Conservation (phyloP, 148 eudicot species). For the Vaccinium myrtillus region DNA sequence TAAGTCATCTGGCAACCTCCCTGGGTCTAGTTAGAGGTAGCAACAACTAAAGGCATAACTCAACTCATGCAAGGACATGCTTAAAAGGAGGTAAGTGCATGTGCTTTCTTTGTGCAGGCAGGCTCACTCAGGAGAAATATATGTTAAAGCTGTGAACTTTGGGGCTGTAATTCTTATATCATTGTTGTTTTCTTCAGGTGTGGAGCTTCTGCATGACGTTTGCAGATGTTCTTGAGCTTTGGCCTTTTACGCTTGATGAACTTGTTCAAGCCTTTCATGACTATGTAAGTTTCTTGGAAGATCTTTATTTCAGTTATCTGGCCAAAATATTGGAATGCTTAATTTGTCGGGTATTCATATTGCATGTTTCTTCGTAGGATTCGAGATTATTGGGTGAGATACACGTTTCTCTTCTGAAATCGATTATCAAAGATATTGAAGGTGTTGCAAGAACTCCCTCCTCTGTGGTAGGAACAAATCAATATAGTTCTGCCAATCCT, state of each 20-base stretch:
- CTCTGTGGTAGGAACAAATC: conserved; percentile 56
- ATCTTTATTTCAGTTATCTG: background rate
- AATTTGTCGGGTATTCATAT: background rate
- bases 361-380: conserved; percentile 30
- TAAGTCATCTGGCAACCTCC: background rate
- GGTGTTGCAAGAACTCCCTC: conserved; percentile 57
- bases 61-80: background rate
- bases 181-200: conserved; percentile 30
- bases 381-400: conserved; percentile 56
- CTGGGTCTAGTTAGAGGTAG: background rate
- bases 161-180: background rate
- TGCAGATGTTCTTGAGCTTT: conserved; percentile 56
- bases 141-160: background rate
- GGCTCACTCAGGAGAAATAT: conserved; percentile 3
- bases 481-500: conserved; percentile 49
- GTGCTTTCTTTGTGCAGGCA: background rate
- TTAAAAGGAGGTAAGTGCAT: background rate
- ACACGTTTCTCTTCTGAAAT: conserved; percentile 46
- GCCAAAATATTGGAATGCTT: background rate
- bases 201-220: conserved; percentile 58
- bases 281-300: conserved; percentile 36
- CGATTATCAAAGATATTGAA: conserved; percentile 54
- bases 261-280: conserved; percentile 62
- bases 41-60: background rate
- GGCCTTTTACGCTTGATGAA: conserved; percentile 67